Base-by-base conservation (phyloP, 148 eudicot genomes). In the Cornus suecica region DNA sequence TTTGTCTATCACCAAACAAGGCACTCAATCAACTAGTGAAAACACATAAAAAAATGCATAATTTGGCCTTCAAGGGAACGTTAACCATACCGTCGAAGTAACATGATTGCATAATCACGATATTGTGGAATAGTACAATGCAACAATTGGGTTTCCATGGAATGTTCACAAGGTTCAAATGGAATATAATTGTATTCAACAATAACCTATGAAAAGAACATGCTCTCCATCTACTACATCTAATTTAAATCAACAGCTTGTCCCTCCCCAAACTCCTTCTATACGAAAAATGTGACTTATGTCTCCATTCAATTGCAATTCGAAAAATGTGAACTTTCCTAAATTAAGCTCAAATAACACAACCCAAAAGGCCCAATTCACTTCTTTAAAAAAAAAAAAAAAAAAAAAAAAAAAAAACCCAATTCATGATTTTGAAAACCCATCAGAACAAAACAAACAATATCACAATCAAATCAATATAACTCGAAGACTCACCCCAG, bases 401-500 rank as follows among this genome's bases (percentile, higher is more conserved):
- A 64, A 20, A 10, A 16, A 0, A 25, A 18, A 64, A 10, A 22
- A 22, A 29, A 29, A 24, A 65, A 8, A 74, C 24, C 10, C 70
- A 18, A 67, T 56, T 45, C 34, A 16, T 8, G 8, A n/a, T n/a
- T n/a, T n/a, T n/a, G n/a, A n/a, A n/a, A n/a, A n/a, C n/a, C n/a
- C n/a, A n/a, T n/a, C n/a, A n/a, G n/a, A 13, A 23, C 27, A 42
- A 27, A 27, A 0, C 24, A 77, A 27, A 5, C 42, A 37, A 3
- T 6, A 37, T 1, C 9, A 37, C 9, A 37, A 1, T 37, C 18
- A 52, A 10, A 71, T 34, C 32, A 29, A 74, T 23, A 1, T 27
- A 0, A 0, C 16, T 48, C 23, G 22, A 65, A 48, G 3, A 74
- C 91, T 84, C 61, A 89, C 98, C 90, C 94, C 96, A 75, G 88